Evolutionary conservation across 2,329 filamentous ascomycete genomes (phyloP).

Genomic region (Colletotrichum abscissum): DNA sequence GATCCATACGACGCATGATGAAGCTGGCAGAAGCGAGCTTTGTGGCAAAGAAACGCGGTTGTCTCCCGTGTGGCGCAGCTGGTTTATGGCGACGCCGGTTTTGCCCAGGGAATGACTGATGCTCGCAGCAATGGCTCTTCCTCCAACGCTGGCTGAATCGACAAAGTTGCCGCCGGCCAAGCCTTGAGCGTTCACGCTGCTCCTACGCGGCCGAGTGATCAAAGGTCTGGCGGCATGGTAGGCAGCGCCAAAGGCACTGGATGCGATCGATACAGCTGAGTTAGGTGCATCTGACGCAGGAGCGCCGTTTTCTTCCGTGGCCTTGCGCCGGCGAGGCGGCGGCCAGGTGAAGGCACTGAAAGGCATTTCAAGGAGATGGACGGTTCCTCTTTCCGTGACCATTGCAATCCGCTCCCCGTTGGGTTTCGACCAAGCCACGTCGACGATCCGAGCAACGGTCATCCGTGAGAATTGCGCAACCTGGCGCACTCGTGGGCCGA

Average conservation of each 20-base stretch:
- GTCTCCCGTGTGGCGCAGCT: conserved; percentile 79
- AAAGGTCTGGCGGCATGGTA: conserved; percentile 74
- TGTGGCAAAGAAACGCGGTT: conserved; percentile 78
- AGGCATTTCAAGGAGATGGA: conserved; percentile 91
- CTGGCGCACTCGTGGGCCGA: conserved; percentile 77
- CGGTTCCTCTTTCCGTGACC: conserved; percentile 93
- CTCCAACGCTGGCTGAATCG: conserved; percentile 75
- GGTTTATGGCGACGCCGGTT: conserved; percentile 75
- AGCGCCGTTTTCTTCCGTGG: conserved; percentile 55
- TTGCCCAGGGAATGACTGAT: conserved; percentile 80
- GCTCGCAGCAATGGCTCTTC: conserved; percentile 77
- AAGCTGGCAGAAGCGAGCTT: conserved; percentile 62
- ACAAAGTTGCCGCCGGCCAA: conserved; percentile 59
- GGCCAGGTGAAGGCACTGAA: conserved; percentile 88
- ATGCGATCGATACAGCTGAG: conserved; percentile 75
- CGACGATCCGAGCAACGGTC: conserved; percentile 90
- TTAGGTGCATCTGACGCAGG: conserved; percentile 60
- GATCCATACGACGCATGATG: conserved; percentile 74
- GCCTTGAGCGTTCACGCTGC: conserved; percentile 53
- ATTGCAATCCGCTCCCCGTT: conserved; percentile 87
- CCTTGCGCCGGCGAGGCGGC: conserved; percentile 69
- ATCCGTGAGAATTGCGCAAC: conserved; percentile 90
- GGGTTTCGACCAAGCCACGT: conserved; percentile 87
- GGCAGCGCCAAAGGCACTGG: conserved; percentile 76
- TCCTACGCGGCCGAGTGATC: conserved; percentile 65